Evolutionary conservation across 1,139 yeast genomes (phyloP).

Genomic region (Saccharomyces uvarum): DNA sequence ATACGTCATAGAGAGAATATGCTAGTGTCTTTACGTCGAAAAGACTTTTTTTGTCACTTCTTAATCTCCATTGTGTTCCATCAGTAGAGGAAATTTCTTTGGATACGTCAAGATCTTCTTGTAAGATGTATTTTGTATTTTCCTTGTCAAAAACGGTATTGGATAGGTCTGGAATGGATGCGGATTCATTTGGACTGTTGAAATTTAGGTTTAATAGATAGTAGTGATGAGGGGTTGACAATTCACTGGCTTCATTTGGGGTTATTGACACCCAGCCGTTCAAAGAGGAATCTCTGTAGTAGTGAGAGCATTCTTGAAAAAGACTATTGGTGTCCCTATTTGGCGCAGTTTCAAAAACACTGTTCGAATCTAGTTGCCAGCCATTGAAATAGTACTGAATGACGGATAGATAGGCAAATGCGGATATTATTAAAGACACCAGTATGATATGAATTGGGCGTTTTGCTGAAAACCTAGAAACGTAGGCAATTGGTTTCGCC

Average conservation of each 20-base stretch:
- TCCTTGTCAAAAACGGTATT: constrained; percentile 19
- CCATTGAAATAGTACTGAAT: constrained; percentile 62
- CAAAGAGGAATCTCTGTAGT: constrained; percentile 16
- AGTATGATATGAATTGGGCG: constrained; percentile 87
- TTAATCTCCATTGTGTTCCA: constrained; percentile 51
- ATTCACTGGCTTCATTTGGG: constrained; percentile 15
- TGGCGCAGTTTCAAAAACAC: constrained; percentile 14
- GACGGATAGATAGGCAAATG: constrained; percentile 72
- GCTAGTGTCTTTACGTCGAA: constrained; percentile 60
- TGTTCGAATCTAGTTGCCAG: constrained; percentile 23
- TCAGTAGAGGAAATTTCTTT: constrained; percentile 32
- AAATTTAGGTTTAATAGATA: constrained; percentile 27
- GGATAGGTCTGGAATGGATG: constrained; percentile 18
- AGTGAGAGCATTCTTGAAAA: constrained; percentile 26
- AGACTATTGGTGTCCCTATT: constrained; percentile 16
- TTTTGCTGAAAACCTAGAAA: constrained; percentile 65
- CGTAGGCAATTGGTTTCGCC: constrained; percentile 35
- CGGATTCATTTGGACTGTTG: constrained; percentile 11
- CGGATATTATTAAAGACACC: constrained; percentile 64
- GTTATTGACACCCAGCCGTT: constrained; percentile 20
- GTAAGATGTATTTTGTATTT: constrained; percentile 22
- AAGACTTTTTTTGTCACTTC: constrained; percentile 57
- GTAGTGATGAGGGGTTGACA: constrained; percentile 20
- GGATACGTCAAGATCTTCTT: constrained; percentile 17
- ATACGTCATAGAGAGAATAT: constrained; percentile 39